Evolutionary conservation across 352 stramenopile genomes (phyloP).

Genomic region (Phytopythium ostracodes): DNA sequence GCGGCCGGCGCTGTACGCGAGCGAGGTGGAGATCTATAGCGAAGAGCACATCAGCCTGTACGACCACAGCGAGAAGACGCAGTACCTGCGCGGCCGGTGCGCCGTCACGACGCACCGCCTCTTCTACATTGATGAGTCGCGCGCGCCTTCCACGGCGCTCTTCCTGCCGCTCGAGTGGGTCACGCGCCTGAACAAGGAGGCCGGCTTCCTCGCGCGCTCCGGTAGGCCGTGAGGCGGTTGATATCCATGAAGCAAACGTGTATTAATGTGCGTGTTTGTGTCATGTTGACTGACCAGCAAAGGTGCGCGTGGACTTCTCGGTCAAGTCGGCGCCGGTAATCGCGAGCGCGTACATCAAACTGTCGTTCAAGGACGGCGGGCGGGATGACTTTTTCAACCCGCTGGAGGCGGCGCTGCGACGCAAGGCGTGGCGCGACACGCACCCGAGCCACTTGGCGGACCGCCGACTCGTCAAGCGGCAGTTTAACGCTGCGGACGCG

Average conservation of each 20-base stretch:
- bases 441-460: conserved; percentile 72
- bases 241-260: too few species aligned
- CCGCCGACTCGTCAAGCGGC: conserved; percentile 65
- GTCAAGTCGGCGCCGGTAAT: conserved; percentile 24
- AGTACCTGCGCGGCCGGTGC: conserved; percentile 62
- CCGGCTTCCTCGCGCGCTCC: conserved; percentile 78
- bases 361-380: conserved; percentile 85
- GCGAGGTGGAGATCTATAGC: conserved; percentile 87
- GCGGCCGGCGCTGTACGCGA: conserved; percentile 66
- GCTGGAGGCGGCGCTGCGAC: conserved; percentile 55
- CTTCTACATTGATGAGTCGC: conserved; percentile 73
- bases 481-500: conserved; percentile 74
- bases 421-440: conserved; percentile 74
- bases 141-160: conserved; percentile 47
- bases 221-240: conserved; percentile 6
- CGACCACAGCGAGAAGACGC: conserved; percentile 75
- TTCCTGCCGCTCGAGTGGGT: conserved; percentile 76
- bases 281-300: conserved; percentile 24
- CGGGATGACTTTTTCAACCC: conserved; percentile 84
- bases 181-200: conserved; percentile 66
- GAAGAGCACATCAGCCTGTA: conserved; percentile 84
- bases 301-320: conserved; percentile 72
- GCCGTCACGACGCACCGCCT: conserved; percentile 81
- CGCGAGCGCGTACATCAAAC: conserved; percentile 68
- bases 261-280: neutral